Conservation (phyloP, 73 alveolate genomes). For the Tetrahymena thermophila region DNA sequence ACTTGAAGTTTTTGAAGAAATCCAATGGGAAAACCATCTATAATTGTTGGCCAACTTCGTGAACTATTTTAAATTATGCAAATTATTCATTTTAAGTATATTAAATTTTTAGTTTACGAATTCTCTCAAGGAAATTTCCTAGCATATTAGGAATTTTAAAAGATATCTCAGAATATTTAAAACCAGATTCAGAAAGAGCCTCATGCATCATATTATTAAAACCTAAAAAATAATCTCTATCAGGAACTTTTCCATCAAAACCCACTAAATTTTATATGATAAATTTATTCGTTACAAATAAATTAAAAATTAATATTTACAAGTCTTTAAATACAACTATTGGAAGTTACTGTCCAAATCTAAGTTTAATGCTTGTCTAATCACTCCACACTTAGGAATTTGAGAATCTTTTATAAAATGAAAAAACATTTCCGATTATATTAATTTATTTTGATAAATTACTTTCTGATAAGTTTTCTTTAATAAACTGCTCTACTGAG, state of each 20-base stretch:
- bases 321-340: background rate
- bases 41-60: background rate
- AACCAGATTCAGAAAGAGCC: background rate
- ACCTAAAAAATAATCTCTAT: background rate
- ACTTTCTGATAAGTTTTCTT: background rate
- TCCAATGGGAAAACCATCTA: background rate
- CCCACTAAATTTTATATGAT: background rate
- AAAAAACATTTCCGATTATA: background rate
- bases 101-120: background rate
- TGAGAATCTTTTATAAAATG: background rate
- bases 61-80: background rate
- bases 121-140: background rate
- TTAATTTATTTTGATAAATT: background rate
- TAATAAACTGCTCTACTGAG: background rate
- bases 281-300: background rate
- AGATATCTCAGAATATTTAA: background rate
- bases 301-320: background rate
- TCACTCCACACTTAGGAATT: background rate
- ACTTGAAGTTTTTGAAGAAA: background rate
- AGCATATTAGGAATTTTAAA: background rate
- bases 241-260: background rate
- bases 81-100: too few species aligned
- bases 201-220: background rate
- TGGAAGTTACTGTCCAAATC: background rate
- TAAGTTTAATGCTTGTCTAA: background rate